phyloP scores from a whole-genome alignment of 169 alveolate species.

The Plasmodium sp. region DNA sequence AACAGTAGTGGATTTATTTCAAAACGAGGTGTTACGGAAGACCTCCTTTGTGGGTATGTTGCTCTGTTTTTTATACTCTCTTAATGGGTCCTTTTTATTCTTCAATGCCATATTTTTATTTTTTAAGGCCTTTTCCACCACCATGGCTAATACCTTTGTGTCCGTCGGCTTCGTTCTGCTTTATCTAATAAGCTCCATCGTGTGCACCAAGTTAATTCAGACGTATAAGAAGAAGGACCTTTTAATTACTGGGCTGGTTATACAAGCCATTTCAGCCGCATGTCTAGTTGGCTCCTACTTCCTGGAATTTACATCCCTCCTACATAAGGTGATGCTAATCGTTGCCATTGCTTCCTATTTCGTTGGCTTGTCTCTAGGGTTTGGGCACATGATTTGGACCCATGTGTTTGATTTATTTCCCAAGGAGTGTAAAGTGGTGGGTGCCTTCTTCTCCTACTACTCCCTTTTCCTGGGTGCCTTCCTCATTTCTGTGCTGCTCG shows the following conservation, averaged over 20 bases:
- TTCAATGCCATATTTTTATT: slow-evolving; percentile 8
- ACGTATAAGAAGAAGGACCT: neutral
- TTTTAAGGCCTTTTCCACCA: neutral
- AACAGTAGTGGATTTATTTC: slow-evolving; percentile 1
- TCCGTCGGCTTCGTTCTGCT: slow-evolving; percentile 8
- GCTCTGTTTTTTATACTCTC: slow-evolving; percentile 20
- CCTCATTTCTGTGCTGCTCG: slow-evolving; percentile 9
- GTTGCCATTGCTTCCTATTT: neutral
- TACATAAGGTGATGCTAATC: slow-evolving; percentile 19
- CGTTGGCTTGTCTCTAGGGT: slow-evolving; percentile 54
- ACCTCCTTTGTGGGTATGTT: neutral
- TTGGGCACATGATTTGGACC: slow-evolving; percentile 67
- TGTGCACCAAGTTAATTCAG: neutral
- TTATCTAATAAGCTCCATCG: slow-evolving; percentile 16
- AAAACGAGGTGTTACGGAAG: slow-evolving; percentile 8
- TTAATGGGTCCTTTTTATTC: slow-evolving; percentile 33
- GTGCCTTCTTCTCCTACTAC: slow-evolving; percentile 23
- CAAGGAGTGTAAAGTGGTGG: slow-evolving; percentile 35
- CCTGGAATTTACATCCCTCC: neutral
- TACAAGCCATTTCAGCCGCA: slow-evolving; percentile 10
- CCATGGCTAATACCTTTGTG: neutral
- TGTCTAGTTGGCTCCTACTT: slow-evolving; percentile 3
- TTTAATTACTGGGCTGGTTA: slow-evolving; percentile 6
- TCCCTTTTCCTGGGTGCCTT: slow-evolving; percentile 44
- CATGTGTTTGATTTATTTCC: slow-evolving; percentile 42